These are phyloP conservation scores for Micromonas pusilla DNA, from an alignment of 139 green algal species.

Conservation along the genomic window DNA sequence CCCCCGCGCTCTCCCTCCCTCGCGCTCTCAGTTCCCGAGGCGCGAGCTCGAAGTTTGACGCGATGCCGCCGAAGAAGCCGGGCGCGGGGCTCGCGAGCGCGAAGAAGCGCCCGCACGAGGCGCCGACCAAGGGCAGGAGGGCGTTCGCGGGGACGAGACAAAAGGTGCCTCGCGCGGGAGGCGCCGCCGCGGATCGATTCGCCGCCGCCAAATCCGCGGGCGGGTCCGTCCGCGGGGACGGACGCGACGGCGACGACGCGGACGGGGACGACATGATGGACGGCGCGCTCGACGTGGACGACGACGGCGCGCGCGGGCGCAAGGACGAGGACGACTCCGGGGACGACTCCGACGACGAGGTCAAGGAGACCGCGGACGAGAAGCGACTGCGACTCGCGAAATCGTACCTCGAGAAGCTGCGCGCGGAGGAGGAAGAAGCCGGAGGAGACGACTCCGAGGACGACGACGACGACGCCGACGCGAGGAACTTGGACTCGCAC, in stretches of 20 bases:
- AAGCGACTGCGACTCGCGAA: constrained; percentile 68
- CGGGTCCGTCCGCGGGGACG: not conserved
- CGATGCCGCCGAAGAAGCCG: not conserved
- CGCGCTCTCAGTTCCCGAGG: not conserved
- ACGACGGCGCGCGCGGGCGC: not conserved
- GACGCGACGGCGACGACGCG: not conserved
- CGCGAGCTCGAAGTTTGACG: not conserved
- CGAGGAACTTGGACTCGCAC: constrained; percentile 3
- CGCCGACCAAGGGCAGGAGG: not conserved
- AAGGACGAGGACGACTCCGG: not conserved
- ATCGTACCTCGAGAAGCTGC: constrained; percentile 56
- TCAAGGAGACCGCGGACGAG: constrained; percentile 68
- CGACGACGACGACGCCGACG: constrained; percentile 36
- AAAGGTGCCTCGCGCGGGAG: not conserved
- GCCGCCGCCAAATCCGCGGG: too few relatives aligned
- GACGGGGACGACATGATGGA: not conserved
- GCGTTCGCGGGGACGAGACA: not conserved
- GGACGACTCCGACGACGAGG: not conserved
- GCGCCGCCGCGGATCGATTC: not conserved
- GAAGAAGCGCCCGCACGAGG: not conserved
- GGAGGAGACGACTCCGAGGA: constrained; percentile 39
- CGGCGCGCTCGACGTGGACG: constrained; percentile 1
- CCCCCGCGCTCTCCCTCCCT: too few relatives aligned
- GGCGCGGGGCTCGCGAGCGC: not conserved
- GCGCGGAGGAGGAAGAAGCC: constrained; percentile 37